Evolutionary conservation across 2,329 filamentous ascomycete species (phyloP), one percentile per base, ranked within the genome.

Genomic region (Stenocarpella maydis): DNA sequence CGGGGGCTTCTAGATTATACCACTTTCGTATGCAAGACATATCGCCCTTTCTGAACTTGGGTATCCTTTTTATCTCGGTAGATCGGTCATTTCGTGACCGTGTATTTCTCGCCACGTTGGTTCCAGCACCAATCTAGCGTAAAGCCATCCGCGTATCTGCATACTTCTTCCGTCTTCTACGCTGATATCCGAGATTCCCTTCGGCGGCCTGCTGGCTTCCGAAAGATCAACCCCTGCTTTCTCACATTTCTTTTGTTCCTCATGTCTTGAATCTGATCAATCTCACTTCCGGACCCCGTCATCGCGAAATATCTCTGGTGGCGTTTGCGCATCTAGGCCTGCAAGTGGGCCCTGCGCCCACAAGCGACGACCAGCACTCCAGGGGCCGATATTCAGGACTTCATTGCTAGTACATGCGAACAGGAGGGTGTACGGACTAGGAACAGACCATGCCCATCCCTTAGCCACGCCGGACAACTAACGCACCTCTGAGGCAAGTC

Each of bases 141-240:
- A 39, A 21, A 53, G 53, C 45, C 50, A 58, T 50, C 41, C 26
- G 39, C 28, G 50, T 52, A 37, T 31, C 31, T 55, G 41, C 31
- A 47, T 26, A 19, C 8, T 58, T 45, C 50, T 43, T 39, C 43
- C 19, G 12, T 43, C 10, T 8, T 54, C 37, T 15, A 61, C 47
- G 53, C 65, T 49, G 45, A 39, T 43, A 61, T 43, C 65, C 69
- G 60, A 60, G n/a, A 60, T 65, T 54, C 34, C 34, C 37, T 67
- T 50, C 49, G 58, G 63, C 34, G 17, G 55, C 5, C 64, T 67
- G 67, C 63, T 34, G 43, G n/a, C n/a, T 69, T 58, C 67, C 69
- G 63, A 50, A 49, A 43, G 52, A 37, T 26, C 6, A 28, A 45
- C 19, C 41, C 28, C 47, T 50, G 31, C 31, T n/a, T 39, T 64